These are phyloP conservation scores for Venustampulla echinocandica DNA, from an alignment of 495 filamentous ascomycete genomes.

Conservation along the genomic window DNA sequence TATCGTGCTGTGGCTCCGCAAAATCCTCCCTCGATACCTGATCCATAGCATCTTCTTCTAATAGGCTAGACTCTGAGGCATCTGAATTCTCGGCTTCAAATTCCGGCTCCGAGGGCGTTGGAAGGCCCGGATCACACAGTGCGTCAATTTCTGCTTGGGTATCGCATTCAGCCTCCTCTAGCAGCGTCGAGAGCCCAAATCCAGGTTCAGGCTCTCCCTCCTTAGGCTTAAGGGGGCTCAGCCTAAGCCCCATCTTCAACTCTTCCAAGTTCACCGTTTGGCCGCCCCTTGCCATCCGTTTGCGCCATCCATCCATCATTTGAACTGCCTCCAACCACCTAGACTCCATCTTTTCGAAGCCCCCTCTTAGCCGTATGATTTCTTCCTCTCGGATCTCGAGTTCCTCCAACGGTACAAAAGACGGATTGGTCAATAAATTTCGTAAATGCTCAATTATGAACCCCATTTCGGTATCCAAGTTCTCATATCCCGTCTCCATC, in stretches of 20 bases:
- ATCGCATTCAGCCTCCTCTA: slow-evolving; percentile 34
- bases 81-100: slow-evolving; percentile 25
- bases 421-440: slow-evolving; percentile 82
- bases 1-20: slow-evolving; percentile 27
- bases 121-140: slow-evolving; percentile 16
- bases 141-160: slow-evolving; percentile 24
- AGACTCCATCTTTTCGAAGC: slow-evolving; percentile 85
- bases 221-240: slow-evolving; percentile 51
- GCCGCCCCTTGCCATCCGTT: slow-evolving; percentile 68
- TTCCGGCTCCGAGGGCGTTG: slow-evolving; percentile 23
- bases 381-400: slow-evolving; percentile 86
- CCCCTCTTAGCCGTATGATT: slow-evolving; percentile 68
- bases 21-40: slow-evolving; percentile 25
- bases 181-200: slow-evolving; percentile 27
- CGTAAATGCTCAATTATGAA: slow-evolving; percentile 68
- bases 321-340: slow-evolving; percentile 83
- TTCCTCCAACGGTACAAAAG: slow-evolving; percentile 92
- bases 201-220: slow-evolving; percentile 37
- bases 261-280: slow-evolving; percentile 78
- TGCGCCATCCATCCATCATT: slow-evolving; percentile 90
- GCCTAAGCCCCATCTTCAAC: slow-evolving; percentile 62
- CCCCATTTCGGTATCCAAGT: slow-evolving; percentile 63
- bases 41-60: slow-evolving; percentile 20
- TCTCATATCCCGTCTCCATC: slow-evolving; percentile 47
- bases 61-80: slow-evolving; percentile 11